Evolutionary conservation across 1,139 yeast genomes (phyloP).

Genomic region (Hanseniaspora uvarum): DNA sequence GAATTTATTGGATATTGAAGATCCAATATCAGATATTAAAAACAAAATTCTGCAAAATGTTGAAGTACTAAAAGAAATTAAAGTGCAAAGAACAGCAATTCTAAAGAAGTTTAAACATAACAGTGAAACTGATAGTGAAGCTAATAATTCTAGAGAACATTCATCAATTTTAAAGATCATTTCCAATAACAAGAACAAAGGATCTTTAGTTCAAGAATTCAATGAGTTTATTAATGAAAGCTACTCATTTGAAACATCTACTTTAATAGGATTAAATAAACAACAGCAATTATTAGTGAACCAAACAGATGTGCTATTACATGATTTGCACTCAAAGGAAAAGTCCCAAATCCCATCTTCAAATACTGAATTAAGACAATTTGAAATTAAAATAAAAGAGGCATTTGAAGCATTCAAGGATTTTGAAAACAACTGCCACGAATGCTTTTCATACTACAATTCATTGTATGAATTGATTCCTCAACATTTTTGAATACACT

Average conservation of each 20-base stretch:
- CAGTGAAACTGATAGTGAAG: neutral
- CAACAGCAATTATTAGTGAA: constrained; percentile 2
- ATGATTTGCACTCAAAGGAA: neutral
- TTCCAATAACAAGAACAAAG: neutral
- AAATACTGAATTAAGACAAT: neutral
- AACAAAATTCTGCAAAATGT: neutral
- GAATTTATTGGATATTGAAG: constrained; percentile 11
- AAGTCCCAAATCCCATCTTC: neutral
- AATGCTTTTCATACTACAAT: constrained; percentile 11
- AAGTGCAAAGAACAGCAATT: constrained; percentile 7
- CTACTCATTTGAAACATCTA: constrained; percentile 6
- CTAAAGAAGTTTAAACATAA: constrained; percentile 9
- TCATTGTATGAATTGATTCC: constrained; percentile 14
- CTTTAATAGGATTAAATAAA: neutral
- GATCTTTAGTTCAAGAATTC: constrained; percentile 1
- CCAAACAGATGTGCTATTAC: neutral
- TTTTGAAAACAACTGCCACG: constrained; percentile 14
- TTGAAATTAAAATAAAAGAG: neutral
- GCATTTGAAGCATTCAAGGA: neutral
- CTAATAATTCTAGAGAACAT: neutral
- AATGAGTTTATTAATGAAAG: constrained; percentile 1
- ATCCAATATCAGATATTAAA: neutral
- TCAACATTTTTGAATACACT: constrained; percentile 5
- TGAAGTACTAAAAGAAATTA: constrained; percentile 1
- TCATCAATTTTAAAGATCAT: constrained; percentile 2